Percentiles rank a stretch among this genome's conserved stretches.
Conservation (phyloP, 2,329 filamentous ascomycete species). For the Claviceps africana region DNA sequence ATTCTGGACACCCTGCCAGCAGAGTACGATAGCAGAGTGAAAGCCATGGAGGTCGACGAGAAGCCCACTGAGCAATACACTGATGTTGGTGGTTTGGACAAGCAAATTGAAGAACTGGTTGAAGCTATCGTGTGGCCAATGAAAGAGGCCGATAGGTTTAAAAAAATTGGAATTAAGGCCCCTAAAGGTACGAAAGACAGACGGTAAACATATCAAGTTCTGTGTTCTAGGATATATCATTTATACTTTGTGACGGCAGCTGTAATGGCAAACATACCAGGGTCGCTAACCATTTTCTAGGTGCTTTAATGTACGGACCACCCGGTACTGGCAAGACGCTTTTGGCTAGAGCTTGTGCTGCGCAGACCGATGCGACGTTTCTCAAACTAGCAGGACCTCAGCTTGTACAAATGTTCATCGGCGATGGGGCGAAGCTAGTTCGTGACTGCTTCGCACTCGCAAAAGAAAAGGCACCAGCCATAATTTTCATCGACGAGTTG, state of each 20-base stretch:
- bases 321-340: constrained; percentile 85
- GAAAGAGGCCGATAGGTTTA: constrained; percentile 98
- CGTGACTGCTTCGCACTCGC: constrained; percentile 94
- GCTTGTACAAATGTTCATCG: constrained; percentile 98
- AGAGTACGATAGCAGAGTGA: constrained; percentile 96
- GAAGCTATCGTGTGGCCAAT: constrained; percentile 99
- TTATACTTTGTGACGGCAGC: background rate
- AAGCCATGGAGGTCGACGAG: constrained; percentile 99
- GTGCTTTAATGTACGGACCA: constrained; percentile 94
- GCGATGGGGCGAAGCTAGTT: constrained; percentile 93
- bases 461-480: constrained; percentile 96
- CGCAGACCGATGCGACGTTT: constrained; percentile 96
- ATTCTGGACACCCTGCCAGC: constrained; percentile 92
- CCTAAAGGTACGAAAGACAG: constrained; percentile 68
- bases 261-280: background rate
- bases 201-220: background rate
- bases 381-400: constrained; percentile 95
- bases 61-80: constrained; percentile 99
- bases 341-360: constrained; percentile 86
- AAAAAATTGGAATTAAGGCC: constrained; percentile 99
- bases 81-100: constrained; percentile 92
- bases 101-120: constrained; percentile 97
- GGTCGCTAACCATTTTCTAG: constrained; percentile 41
- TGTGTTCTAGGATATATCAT: background rate
- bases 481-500: constrained; percentile 98